phyloP scores from a whole-genome alignment of 345 rosid genomes.

The Odontarrhena argentea region DNA sequence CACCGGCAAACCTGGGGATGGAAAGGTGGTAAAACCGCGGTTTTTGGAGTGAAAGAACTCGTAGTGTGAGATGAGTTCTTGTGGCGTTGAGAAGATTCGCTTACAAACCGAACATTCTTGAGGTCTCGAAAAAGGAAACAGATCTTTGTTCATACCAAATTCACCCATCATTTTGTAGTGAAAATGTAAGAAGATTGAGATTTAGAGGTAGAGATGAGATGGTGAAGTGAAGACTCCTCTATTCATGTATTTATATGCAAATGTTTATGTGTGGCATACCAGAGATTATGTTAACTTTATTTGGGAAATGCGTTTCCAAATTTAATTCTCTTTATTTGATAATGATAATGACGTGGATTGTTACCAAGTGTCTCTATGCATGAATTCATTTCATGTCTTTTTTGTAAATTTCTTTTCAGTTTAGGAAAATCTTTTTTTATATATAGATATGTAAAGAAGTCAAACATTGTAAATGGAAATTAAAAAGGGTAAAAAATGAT shows the following conservation, averaged over 20 bases:
- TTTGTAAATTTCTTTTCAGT: conserved; percentile 1
- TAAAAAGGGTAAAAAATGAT: background rate
- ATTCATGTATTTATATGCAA: conserved; percentile 31
- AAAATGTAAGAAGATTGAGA: background rate
- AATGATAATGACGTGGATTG: conserved; percentile 17
- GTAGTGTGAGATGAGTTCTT: conserved; percentile 21
- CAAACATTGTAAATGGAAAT: conserved; percentile 14
- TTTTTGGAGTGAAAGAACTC: background rate
- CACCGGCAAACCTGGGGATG: background rate
- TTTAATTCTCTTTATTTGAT: conserved; percentile 3
- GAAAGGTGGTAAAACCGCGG: background rate
- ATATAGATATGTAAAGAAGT: conserved; percentile 24
- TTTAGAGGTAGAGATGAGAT: conserved; percentile 7
- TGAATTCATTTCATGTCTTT: conserved; percentile 20
- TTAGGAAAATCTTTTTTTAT: background rate
- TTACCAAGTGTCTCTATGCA: conserved; percentile 2
- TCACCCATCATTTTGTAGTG: conserved; percentile 20
- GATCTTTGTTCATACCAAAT: conserved; percentile 10
- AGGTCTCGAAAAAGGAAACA: background rate
- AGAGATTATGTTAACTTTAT: background rate
- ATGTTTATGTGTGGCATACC: background rate
- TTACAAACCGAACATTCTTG: conserved; percentile 30
- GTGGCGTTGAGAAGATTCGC: background rate
- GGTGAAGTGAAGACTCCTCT: conserved; percentile 12
- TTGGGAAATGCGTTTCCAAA: conserved; percentile 18